Percentiles rank a stretch among this genome's conserved stretches.
Evolutionary conservation across 2,329 filamentous ascomycete species (phyloP).

Genomic region (Leptographium radiaticola): DNA sequence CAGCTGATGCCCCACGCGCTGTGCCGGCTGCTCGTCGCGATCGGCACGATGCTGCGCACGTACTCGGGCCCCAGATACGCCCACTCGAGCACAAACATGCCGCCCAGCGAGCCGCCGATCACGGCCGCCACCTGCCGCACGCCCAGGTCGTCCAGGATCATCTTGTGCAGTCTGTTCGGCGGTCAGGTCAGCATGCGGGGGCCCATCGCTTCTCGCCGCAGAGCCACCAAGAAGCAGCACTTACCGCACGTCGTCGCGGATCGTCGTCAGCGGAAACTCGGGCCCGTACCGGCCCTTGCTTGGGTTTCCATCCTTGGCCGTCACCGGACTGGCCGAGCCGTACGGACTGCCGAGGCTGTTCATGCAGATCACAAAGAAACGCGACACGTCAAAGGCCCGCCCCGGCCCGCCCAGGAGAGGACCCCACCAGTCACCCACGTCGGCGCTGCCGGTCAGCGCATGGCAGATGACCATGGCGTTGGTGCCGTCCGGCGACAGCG

Average conservation of each 20-base stretch:
- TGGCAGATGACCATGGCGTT: constrained; percentile 72
- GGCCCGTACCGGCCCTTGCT: constrained; percentile 73
- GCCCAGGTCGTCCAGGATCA: constrained; percentile 68
- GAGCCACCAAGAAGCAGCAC: constrained; percentile 15
- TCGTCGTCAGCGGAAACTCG: constrained; percentile 90
- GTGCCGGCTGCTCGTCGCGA: constrained; percentile 73
- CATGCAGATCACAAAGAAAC: constrained; percentile 78
- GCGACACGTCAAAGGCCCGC: constrained; percentile 65
- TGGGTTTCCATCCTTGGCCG: constrained; percentile 69
- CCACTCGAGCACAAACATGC: constrained; percentile 86
- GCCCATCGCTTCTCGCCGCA: no score
- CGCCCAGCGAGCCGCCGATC: constrained; percentile 73
- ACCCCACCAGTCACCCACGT: constrained; percentile 83
- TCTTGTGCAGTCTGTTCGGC: constrained; percentile 54
- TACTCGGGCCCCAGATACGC: constrained; percentile 83
- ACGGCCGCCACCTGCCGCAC: constrained; percentile 67
- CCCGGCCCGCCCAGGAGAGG: constrained; percentile 67
- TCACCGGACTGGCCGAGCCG: constrained; percentile 78
- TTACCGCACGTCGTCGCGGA: constrained; percentile 89
- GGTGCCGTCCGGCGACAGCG: constrained; percentile 42
- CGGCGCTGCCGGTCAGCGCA: constrained; percentile 72
- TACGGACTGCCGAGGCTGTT: constrained; percentile 80
- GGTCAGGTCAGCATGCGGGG: neutral
- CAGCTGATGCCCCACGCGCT: constrained; percentile 87
- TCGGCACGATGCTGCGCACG: constrained; percentile 66